These are phyloP conservation scores for Coniferiporia sulphurascens DNA, from an alignment of 1,284 basidiomycete genomes.

Conservation along the genomic window DNA sequence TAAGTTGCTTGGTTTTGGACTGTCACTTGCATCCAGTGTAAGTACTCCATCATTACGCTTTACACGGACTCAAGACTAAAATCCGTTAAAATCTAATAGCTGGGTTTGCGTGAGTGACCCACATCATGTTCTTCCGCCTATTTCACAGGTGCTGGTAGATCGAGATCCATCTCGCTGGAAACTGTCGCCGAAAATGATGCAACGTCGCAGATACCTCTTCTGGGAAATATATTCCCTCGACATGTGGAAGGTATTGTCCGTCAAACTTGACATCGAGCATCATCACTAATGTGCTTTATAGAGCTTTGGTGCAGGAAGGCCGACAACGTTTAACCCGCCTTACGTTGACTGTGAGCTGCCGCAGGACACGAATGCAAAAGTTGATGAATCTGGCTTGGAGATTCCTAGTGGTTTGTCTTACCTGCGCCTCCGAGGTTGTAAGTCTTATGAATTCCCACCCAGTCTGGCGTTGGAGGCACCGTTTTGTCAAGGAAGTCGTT, in stretches of 20 bases:
- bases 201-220: slow-evolving; percentile 10
- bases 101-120: slow-evolving; percentile 13
- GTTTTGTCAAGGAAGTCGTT: slow-evolving; percentile 16
- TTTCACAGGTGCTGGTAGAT: neutral
- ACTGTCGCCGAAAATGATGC: neutral
- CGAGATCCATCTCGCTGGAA: slow-evolving; percentile 15
- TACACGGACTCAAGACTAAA: neutral
- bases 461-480: slow-evolving; percentile 18
- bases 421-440: neutral
- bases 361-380: slow-evolving; percentile 2
- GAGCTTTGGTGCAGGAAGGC: slow-evolving; percentile 12
- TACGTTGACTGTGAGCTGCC: slow-evolving; percentile 17
- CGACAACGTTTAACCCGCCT: slow-evolving; percentile 2
- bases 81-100: neutral
- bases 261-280: neutral
- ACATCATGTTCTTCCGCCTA: neutral
- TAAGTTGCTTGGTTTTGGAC: slow-evolving; percentile 24
- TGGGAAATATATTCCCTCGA: slow-evolving; percentile 11
- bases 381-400: slow-evolving; percentile 10
- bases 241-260: neutral
- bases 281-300: neutral
- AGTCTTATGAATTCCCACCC: neutral
- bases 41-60: slow-evolving; percentile 4
- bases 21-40: slow-evolving; percentile 26
- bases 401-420: slow-evolving; percentile 6